Conservation (phyloP, 164 flowering plant genomes). For the Aristolochia californica region DNA sequence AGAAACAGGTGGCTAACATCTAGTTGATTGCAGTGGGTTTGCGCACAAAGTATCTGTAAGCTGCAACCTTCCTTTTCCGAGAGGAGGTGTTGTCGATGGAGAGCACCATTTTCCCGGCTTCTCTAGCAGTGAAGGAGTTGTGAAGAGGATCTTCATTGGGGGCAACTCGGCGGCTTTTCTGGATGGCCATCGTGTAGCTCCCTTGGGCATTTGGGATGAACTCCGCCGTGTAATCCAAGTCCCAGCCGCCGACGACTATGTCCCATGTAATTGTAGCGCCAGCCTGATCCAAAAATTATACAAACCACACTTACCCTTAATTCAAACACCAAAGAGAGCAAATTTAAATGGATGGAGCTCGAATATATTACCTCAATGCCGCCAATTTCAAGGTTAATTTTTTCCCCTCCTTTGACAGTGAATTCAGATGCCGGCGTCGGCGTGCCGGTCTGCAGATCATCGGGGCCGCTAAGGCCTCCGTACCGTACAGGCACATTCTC, state of each 20-base stretch:
- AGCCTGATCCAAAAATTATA: slow-evolving; percentile 22
- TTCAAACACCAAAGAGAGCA: no score
- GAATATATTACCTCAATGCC: slow-evolving; percentile 71
- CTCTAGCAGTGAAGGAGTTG: slow-evolving; percentile 56
- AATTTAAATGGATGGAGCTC: no score
- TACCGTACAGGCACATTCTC: slow-evolving; percentile 84
- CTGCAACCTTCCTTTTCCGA: slow-evolving; percentile 69
- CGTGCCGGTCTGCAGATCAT: slow-evolving; percentile 48
- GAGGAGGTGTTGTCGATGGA: slow-evolving; percentile 73
- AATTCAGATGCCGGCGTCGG: slow-evolving; percentile 94
- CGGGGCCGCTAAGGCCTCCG: slow-evolving; percentile 74
- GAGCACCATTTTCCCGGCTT: slow-evolving; percentile 81
- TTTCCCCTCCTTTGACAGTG: slow-evolving; percentile 87
- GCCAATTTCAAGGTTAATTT: slow-evolving; percentile 90
- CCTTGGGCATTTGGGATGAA: slow-evolving; percentile 59
- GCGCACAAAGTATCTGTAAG: slow-evolving; percentile 78
- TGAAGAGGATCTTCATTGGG: slow-evolving; percentile 55
- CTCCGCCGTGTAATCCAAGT: slow-evolving; percentile 85
- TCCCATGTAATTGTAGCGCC: slow-evolving; percentile 95
- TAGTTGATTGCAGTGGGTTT: slow-evolving; percentile 23
- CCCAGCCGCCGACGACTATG: slow-evolving; percentile 97
- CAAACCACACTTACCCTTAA: no score
- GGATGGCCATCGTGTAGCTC: slow-evolving; percentile 75
- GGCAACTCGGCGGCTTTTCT: slow-evolving; percentile 42
- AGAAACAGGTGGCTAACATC: no score